Conservation (phyloP, 73 alveolate species). For the Strombidium stylifer region DNA sequence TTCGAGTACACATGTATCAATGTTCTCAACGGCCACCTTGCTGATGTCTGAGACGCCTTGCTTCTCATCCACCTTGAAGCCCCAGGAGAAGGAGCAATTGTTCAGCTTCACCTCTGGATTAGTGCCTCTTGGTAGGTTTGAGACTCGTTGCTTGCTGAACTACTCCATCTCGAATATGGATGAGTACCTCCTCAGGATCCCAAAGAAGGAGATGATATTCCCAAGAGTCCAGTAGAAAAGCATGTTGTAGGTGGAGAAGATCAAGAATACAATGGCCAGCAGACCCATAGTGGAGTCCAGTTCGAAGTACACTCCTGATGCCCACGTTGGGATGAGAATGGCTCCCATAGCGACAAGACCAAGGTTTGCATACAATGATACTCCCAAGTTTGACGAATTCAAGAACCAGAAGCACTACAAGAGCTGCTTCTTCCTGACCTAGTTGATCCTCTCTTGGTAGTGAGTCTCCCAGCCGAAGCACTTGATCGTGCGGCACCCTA, state of each 20-base stretch:
- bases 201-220: background rate
- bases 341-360: conserved; percentile 1
- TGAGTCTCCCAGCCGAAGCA: conserved; percentile 44
- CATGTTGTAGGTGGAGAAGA: conserved; percentile 56
- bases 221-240: conserved; percentile 8
- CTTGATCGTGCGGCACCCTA: conserved; percentile 60
- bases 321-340: background rate
- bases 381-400: background rate
- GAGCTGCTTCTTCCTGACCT: conserved; percentile 1
- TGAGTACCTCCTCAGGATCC: background rate
- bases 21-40: background rate
- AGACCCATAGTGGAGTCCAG: conserved; percentile 22
- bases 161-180: background rate
- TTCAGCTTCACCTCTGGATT: no score
- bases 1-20: no score
- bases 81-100: no score
- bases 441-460: conserved; percentile 7
- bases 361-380: background rate
- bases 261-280: conserved; percentile 59
- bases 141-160: background rate
- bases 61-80: no score
- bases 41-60: no score
- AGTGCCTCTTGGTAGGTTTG: no score
- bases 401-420: background rate
- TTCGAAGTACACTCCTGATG: background rate